A percentile compares a stretch with the other conserved stretches of the same genome.
Evolutionary conservation across 345 rosid genomes (phyloP).

Genomic region (Zanthoxylum bungeanum): DNA sequence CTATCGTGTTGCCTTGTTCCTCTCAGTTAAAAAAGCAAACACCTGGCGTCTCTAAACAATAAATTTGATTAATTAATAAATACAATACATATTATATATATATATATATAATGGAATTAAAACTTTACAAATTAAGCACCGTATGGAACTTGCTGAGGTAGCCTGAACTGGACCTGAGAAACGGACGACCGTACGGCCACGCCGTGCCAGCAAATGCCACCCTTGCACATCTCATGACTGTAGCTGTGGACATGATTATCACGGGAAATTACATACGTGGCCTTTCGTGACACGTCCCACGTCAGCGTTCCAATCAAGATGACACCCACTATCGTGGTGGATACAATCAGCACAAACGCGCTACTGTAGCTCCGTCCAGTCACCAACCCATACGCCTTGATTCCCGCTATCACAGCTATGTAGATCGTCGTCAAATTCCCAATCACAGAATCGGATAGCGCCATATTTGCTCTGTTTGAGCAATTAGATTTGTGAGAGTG

Average conservation of each 20-base stretch:
- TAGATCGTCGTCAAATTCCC: constrained; percentile 84
- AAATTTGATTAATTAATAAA: too few relatives aligned
- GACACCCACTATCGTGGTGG: constrained; percentile 62
- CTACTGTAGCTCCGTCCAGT: constrained; percentile 64
- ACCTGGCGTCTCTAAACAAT: neutral
- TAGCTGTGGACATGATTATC: constrained; percentile 55
- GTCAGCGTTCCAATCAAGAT: constrained; percentile 68
- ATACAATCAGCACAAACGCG: constrained; percentile 59
- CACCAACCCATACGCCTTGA: constrained; percentile 59
- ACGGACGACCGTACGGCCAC: constrained; percentile 92
- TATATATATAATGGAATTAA: neutral
- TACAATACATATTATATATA: too few relatives aligned
- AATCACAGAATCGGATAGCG: constrained; percentile 77
- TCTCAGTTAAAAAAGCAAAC: constrained; percentile 19
- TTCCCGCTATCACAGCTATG: constrained; percentile 71
- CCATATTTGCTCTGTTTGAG: constrained; percentile 54
- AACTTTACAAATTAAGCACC: constrained; percentile 11
- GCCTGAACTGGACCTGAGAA: constrained; percentile 87
- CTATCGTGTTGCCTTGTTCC: constrained; percentile 7
- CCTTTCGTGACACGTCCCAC: constrained; percentile 88
- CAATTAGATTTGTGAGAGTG: neutral
- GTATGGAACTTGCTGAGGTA: constrained; percentile 53
- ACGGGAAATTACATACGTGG: constrained; percentile 58
- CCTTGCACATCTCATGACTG: constrained; percentile 67
- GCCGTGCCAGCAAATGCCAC: constrained; percentile 99